Evolutionary conservation across 257 asterid genomes (phyloP), one percentile per base, ranked within the genome.

Genomic region (Cordia subcordata): DNA sequence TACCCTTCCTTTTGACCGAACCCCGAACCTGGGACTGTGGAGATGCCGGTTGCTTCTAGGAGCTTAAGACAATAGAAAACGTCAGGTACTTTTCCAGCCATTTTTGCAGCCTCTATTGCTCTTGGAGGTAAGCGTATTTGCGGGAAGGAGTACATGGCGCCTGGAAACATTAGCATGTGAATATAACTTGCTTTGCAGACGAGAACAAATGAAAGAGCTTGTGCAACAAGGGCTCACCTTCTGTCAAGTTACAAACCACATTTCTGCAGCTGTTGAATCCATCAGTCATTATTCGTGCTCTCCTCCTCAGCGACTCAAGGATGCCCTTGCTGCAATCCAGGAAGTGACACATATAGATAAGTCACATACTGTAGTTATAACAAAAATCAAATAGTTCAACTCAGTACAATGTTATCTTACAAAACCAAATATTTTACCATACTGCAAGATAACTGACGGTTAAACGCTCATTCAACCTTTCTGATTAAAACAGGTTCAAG

Each of bases 71-170:
- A 94, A 72, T 90, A 90, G 84, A 78, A 82, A 49, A 94, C 97
- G 51, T 90, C 99, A 3, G 97, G 74, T 52, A 78, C 96, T 75
- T 94, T 94, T 69, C 97, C 99, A 0, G 82, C 96, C 38, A 56
- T 67, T 53, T 81, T 77, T 3, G 99, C 97, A 57, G 95, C 94
- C 77, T 90, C 99, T 9, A 87, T 74, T 52, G 99, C 97, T 76
- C 69, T 90, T 37, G 96, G 95, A 50, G 99, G 99, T 68, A 90
- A 69, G 62, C 94, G 90, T 62, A 94, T 77, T 83, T 94, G 99
- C 46, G 99, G 99, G 85, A 94, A 94, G 19, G 99, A 94, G 77
- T 94, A 94, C 99, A 94, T 94, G 55, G 99, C 99, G 62, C 99
- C 99, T 94, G 82, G 50, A 72, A 64, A 42, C 66, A 65, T 42